These are phyloP conservation scores for Cotoneaster glaucophyllus DNA, from an alignment of 306 rosid genomes.

Conservation along the genomic window DNA sequence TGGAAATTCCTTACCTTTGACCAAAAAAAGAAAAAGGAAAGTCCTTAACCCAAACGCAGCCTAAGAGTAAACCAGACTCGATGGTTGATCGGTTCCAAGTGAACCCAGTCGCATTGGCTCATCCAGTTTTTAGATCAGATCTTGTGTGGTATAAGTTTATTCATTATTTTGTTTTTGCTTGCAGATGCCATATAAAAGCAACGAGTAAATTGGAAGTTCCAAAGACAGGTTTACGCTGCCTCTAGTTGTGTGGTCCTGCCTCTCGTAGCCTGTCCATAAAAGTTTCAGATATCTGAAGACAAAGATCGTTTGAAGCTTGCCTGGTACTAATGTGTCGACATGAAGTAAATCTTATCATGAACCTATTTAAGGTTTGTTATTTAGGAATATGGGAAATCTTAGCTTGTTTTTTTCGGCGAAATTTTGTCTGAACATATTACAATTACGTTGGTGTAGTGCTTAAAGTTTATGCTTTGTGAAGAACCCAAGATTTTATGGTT, in stretches of 20 bases:
- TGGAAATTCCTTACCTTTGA: neutral
- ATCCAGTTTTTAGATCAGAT: neutral
- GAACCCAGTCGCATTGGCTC: neutral
- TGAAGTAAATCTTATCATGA: slow-evolving; percentile 27
- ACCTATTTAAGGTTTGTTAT: neutral
- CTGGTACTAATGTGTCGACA: slow-evolving; percentile 36
- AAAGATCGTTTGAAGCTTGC: slow-evolving; percentile 5
- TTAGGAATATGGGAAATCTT: neutral
- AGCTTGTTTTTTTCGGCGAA: neutral
- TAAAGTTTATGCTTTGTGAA: neutral
- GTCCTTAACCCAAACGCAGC: neutral
- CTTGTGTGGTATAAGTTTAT: neutral
- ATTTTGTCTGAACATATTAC: neutral
- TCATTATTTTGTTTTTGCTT: slow-evolving; percentile 13
- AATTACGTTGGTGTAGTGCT: neutral
- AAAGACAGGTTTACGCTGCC: slow-evolving; percentile 14
- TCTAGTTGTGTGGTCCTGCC: slow-evolving; percentile 3
- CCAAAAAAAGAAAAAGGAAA: no score
- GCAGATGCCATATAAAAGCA: slow-evolving; percentile 33
- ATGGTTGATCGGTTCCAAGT: neutral
- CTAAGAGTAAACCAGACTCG: neutral
- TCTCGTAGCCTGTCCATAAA: slow-evolving; percentile 12
- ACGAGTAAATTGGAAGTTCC: slow-evolving; percentile 5
- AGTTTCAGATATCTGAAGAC: slow-evolving; percentile 10
- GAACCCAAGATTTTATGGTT: neutral